Conservation (phyloP, 768 basidiomycete species). For the Suillus occidentalis region DNA sequence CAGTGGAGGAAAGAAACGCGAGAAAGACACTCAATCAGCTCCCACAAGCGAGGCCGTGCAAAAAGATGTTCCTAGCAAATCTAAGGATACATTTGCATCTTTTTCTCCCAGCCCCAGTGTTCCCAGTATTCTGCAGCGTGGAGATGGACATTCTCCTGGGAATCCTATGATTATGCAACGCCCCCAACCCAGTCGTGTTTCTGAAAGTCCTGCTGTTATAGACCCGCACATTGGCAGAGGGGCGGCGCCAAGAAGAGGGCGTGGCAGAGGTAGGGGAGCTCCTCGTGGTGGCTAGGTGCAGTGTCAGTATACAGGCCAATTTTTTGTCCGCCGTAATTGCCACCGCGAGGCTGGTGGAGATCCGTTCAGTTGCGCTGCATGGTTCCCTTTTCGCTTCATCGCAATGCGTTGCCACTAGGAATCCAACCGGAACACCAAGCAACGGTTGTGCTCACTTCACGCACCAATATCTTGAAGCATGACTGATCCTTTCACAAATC, state of each 20-base stretch:
- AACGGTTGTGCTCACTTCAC: neutral
- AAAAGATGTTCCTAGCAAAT: neutral
- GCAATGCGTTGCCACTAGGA: neutral
- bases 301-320: too few species aligned
- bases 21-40: slow-evolving; percentile 29
- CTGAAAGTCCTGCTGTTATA: slow-evolving; percentile 12
- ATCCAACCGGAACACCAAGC: neutral
- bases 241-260: slow-evolving; percentile 23
- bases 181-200: slow-evolving; percentile 12
- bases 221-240: slow-evolving; percentile 22
- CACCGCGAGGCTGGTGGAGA: neutral
- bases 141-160: slow-evolving; percentile 16
- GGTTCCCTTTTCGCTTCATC: slow-evolving; percentile 3
- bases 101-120: slow-evolving; percentile 6
- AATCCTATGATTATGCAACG: slow-evolving; percentile 14
- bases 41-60: neutral
- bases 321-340: neutral
- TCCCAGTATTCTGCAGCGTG: slow-evolving; percentile 27
- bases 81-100: slow-evolving; percentile 6
- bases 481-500: neutral
- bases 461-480: neutral
- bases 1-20: slow-evolving; percentile 34
- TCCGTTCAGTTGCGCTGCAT: neutral
- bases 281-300: slow-evolving; percentile 26
- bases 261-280: slow-evolving; percentile 33